Conservation (phyloP, 495 filamentous ascomycete genomes). For the Tetracladium marchalianum region DNA sequence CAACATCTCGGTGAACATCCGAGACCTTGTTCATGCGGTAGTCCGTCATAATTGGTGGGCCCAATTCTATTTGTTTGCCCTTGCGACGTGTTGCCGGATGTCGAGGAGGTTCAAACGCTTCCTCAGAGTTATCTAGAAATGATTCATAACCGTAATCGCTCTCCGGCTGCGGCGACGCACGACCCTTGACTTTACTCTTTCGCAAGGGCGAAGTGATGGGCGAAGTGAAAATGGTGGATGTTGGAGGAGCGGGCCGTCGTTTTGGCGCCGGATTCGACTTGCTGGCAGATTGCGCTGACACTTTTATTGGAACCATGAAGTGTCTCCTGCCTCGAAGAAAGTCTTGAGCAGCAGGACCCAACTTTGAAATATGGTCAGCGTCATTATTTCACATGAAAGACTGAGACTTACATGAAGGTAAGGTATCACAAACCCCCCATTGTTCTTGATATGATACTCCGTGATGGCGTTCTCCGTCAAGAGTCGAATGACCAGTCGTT, state of each 20-base stretch:
- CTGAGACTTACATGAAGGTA: conserved; percentile 43
- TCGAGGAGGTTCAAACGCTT: conserved; percentile 53
- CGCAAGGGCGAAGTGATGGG: conserved; percentile 41
- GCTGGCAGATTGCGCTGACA: conserved; percentile 4
- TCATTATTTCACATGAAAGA: conserved; percentile 8
- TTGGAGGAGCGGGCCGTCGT: conserved; percentile 23
- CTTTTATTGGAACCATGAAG: conserved; percentile 46
- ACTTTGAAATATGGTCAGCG: conserved; percentile 20
- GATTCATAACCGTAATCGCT: conserved; percentile 41
- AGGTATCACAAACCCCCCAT: conserved; percentile 46
- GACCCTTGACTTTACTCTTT: conserved; percentile 30
- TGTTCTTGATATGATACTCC: conserved; percentile 52
- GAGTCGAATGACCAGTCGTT: conserved; percentile 55
- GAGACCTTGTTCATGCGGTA: conserved; percentile 49
- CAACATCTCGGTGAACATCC: conserved; percentile 35
- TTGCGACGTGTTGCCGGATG: conserved; percentile 21
- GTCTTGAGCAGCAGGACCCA: conserved; percentile 41
- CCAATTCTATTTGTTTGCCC: conserved; percentile 29
- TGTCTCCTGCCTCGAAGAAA: conserved; percentile 40
- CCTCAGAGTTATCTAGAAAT: conserved; percentile 35
- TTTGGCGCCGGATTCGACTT: background rate
- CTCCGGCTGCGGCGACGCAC: conserved; percentile 1
- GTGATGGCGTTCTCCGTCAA: conserved; percentile 50
- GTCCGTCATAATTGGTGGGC: conserved; percentile 67
- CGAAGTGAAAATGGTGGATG: conserved; percentile 81